Evolutionary conservation across 202 grass and related monocot species (phyloP).

Genomic region (Eragrostis tef): DNA sequence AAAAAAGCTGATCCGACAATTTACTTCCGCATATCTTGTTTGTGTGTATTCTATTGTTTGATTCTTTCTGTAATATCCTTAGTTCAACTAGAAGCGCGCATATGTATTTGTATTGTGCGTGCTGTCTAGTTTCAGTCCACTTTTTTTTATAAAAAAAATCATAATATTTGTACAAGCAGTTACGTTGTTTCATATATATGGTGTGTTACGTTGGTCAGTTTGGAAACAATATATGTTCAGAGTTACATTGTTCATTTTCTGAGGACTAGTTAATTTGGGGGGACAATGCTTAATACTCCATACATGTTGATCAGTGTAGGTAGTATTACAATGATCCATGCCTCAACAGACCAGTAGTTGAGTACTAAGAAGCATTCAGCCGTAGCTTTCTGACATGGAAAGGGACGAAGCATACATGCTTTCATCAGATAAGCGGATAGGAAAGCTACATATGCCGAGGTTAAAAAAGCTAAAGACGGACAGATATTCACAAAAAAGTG

Average conservation of each 20-base stretch:
- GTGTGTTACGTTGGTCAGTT: background rate
- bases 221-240: background rate
- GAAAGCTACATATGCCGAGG: slow-evolving; percentile 1
- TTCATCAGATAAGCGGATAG: background rate
- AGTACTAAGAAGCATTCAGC: no score
- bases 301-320: no score
- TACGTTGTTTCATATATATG: background rate
- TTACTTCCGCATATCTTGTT: background rate
- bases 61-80: slow-evolving; percentile 41
- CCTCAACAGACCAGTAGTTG: no score
- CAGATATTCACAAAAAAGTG: background rate
- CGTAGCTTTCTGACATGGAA: slow-evolving; percentile 29
- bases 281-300: background rate
- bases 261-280: background rate
- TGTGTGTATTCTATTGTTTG: background rate
- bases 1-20: no score
- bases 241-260: background rate
- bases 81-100: slow-evolving; percentile 1
- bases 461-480: background rate
- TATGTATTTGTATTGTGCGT: slow-evolving; percentile 48
- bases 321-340: no score
- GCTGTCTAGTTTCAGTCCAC: slow-evolving; percentile 13
- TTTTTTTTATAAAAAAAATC: no score
- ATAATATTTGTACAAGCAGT: slow-evolving; percentile 10
- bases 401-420: background rate